Conservation (phyloP, 2,329 filamentous ascomycete species). For the Exserohilum turcica region DNA sequence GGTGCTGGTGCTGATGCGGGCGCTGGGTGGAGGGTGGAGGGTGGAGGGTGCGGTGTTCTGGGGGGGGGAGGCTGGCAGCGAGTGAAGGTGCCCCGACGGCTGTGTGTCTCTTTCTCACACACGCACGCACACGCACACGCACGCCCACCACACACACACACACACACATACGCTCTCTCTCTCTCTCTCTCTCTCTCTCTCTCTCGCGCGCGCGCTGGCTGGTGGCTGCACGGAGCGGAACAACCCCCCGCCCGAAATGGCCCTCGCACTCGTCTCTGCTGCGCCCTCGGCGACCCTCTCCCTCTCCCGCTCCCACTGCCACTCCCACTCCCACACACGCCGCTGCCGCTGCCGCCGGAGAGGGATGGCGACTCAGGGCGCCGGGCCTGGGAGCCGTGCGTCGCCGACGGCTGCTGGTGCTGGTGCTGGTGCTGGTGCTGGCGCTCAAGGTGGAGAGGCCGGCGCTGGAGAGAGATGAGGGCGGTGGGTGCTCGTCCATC, state of each 20-base stretch:
- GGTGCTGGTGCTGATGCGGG: background rate
- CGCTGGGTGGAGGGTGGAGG: too few species aligned
- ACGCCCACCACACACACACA: too few species aligned
- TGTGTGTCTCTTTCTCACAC: too few species aligned
- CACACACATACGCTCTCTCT: too few species aligned
- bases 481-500: background rate
- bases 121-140: too few species aligned
- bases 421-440: background rate
- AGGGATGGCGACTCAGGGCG: conserved; percentile 4
- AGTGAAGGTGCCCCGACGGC: conserved; percentile 11
- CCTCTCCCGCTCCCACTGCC: too few species aligned
- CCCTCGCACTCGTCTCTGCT: background rate
- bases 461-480: background rate
- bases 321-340: conserved; percentile 10
- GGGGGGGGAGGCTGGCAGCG: background rate
- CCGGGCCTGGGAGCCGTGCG: conserved; percentile 12
- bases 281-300: too few species aligned
- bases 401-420: conserved; percentile 16
- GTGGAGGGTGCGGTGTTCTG: too few species aligned
- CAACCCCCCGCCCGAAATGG: conserved; percentile 21
- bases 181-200: too few species aligned
- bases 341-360: conserved; percentile 17
- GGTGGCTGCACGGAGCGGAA: conserved; percentile 20
- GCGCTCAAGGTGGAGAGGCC: too few species aligned
- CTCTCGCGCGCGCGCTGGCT: too few species aligned